phyloP scores from a whole-genome alignment of 768 basidiomycete species.

The Dendrothele bispora region DNA sequence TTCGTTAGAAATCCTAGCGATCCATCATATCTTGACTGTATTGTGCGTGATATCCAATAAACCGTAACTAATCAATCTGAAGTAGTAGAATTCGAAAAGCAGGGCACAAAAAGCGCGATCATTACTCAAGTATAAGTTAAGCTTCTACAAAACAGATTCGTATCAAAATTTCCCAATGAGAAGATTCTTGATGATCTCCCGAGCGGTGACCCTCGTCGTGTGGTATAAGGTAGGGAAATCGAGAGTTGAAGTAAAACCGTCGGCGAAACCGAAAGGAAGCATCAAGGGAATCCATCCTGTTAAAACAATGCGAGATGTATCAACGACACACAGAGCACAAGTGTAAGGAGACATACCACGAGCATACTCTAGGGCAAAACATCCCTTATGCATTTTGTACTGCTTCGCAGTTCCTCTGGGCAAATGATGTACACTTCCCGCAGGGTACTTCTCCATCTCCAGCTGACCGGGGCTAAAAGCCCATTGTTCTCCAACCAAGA shows the following conservation, averaged over 20 bases:
- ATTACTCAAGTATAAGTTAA: too few species aligned
- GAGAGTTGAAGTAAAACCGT: conserved; percentile 83
- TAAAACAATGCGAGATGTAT: not conserved
- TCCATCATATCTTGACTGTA: too few species aligned
- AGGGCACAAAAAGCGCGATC: too few species aligned
- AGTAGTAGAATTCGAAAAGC: too few species aligned
- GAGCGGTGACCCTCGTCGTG: conserved; percentile 72
- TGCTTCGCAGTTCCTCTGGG: conserved; percentile 87
- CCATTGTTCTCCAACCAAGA: conserved; percentile 93
- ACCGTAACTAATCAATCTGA: too few species aligned
- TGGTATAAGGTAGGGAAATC: conserved; percentile 82
- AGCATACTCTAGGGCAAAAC: conserved; percentile 95
- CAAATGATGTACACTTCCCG: conserved; percentile 85
- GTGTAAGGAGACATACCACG: conserved; percentile 56
- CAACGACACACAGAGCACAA: not conserved
- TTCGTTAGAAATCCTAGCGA: too few species aligned
- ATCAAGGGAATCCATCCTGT: conserved; percentile 96
- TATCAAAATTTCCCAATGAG: conserved; percentile 89
- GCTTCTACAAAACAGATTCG: too few species aligned
- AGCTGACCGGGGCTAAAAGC: conserved; percentile 82
- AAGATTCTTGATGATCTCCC: conserved; percentile 84
- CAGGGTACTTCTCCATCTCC: conserved; percentile 80
- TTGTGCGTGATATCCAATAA: too few species aligned
- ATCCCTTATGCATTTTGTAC: conserved; percentile 97
- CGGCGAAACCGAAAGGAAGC: conserved; percentile 92